Base-by-base conservation (phyloP, 441 rosid genomes). In the Syzygium syzygioides region DNA sequence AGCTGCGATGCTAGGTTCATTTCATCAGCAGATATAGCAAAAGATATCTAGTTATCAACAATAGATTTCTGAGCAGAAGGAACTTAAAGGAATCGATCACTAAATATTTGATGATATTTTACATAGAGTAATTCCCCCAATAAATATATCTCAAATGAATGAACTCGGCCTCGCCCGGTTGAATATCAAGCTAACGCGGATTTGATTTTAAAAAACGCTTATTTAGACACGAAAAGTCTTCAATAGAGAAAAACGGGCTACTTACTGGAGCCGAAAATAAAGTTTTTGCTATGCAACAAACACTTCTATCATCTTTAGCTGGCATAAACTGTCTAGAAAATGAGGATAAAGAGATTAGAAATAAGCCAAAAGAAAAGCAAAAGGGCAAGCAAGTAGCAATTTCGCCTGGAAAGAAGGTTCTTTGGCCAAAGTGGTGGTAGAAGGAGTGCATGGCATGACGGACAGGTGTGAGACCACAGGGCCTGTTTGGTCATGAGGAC, bases 401-500 rank as follows among this genome's bases (percentile, higher is more conserved):
- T 76, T 76, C 83, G 11, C 83, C 83, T 76, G 83, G 83, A 41
- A 76, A 41, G 83, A 41, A 76, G 52, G n/a, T 76, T 76, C 83
- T 41, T 14, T 3, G 83, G 50, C 80, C 52, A 23, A 37, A 76
- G 52, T 23, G 17, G 52, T 12, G 25, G 83, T 7, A 11, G 83
- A 37, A 23, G 83, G 23, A 23, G 83, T 37, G 52, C 52, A 30
- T 30, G 13, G 18, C 52, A 23, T 12, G 83, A 76, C 52, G 5
- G 83, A 76, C 83, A 23, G 10, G 83, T 79, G 80, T 89, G 90
- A 86, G 86, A 86, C 80, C 62, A 53, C 84, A 87, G 14, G 17
- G 28, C 86, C 89, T 86, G 88, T 88, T 88, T 87, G 87, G 68
- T 64, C 89, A 89, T 89, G 20, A 53, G 52, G 86, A 86, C 71